A percentile compares a stretch with the other conserved stretches of the same genome.
Conservation (phyloP, 176 grass and related monocot genomes). For the Aegilops longissima region DNA sequence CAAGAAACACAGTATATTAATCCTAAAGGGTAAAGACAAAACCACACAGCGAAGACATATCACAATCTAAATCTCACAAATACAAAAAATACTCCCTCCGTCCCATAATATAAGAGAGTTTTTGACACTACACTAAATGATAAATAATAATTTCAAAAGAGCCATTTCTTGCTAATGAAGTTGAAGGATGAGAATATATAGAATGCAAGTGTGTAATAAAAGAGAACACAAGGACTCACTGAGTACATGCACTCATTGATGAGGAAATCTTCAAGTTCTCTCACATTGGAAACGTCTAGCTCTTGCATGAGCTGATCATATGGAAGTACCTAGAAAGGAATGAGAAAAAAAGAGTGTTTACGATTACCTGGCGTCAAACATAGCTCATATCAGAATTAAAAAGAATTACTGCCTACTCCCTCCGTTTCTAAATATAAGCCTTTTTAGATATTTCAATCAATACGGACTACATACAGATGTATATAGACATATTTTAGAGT, state of each 20-base stretch:
- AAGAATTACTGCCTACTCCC: not conserved
- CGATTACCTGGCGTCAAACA: not conserved
- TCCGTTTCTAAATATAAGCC: too few relatives aligned
- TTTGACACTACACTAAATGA: not conserved
- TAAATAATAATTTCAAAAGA: not conserved
- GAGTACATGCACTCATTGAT: slow-evolving; percentile 99
- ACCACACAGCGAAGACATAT: not conserved
- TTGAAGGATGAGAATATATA: not conserved
- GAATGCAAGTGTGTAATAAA: slow-evolving; percentile 9
- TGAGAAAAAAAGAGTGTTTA: not conserved
- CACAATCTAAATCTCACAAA: not conserved
- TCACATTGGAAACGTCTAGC: slow-evolving; percentile 91
- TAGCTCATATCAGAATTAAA: not conserved
- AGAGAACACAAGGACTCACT: slow-evolving; percentile 51
- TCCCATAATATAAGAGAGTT: too few relatives aligned
- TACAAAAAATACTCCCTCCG: not conserved
- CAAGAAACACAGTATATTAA: not conserved
- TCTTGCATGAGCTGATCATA: slow-evolving; percentile 99
- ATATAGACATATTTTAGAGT: too few relatives aligned
- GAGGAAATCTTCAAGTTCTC: slow-evolving; percentile 98
- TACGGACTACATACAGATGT: too few relatives aligned
- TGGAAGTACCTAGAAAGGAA: slow-evolving; percentile 65
- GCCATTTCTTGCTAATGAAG: not conserved
- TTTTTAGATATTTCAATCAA: too few relatives aligned
- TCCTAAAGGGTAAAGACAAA: not conserved